Conservation (phyloP, 2,329 filamentous ascomycete genomes). For the Biscogniauxia sp. region DNA sequence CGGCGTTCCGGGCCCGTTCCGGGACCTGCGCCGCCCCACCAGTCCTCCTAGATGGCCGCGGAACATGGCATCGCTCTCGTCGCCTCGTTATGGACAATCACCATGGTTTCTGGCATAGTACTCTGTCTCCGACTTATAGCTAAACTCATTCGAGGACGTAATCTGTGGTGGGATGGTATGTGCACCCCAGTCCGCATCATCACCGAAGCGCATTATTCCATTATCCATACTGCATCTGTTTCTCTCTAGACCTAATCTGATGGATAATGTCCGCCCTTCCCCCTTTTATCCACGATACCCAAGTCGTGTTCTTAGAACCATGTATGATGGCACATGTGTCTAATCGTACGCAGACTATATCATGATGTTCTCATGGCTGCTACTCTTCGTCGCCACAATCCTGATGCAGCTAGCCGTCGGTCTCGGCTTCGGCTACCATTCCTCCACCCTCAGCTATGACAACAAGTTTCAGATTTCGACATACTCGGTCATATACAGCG, state of each 20-base stretch:
- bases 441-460: neutral
- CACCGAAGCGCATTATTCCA: neutral
- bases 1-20: no score
- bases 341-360: neutral
- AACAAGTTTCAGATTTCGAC: neutral
- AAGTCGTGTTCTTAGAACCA: neutral
- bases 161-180: neutral
- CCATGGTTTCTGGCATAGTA: neutral
- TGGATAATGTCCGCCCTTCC: neutral
- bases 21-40: neutral
- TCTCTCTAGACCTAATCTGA: neutral
- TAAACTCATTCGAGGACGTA: neutral
- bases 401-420: neutral
- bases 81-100: neutral
- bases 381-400: neutral
- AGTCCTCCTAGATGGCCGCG: neutral
- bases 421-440: neutral
- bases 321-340: neutral
- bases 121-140: neutral
- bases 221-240: neutral
- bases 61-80: neutral
- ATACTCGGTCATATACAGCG: conserved; percentile 1
- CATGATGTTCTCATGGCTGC: neutral
- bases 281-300: neutral
- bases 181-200: neutral